Conservation (phyloP, 108 stramenopile species). For the Asterionellopsis glacialis region DNA sequence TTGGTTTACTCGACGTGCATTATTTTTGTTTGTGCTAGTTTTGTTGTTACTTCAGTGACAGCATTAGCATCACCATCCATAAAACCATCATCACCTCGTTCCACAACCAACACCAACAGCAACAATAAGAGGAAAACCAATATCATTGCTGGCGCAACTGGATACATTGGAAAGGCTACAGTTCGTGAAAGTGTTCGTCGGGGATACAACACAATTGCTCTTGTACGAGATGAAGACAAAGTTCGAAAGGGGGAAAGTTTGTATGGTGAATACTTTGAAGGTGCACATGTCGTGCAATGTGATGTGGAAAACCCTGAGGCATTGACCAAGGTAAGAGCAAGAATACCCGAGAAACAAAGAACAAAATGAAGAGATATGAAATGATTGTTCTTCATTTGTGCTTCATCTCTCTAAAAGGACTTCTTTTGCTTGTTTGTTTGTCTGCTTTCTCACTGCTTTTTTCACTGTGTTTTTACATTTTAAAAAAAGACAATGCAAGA, state of each 20-base stretch:
- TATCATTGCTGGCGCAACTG: slow-evolving; percentile 51
- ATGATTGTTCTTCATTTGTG: no score
- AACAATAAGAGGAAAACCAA: slow-evolving; percentile 39
- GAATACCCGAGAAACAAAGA: slow-evolving; percentile 10
- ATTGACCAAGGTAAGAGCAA: slow-evolving; percentile 24
- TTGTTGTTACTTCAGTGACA: no score
- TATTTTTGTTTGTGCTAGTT: no score
- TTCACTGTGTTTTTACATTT: not conserved
- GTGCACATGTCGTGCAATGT: slow-evolving; percentile 35
- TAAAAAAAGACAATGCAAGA: no score
- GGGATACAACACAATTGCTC: slow-evolving; percentile 45
- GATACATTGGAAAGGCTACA: slow-evolving; percentile 54
- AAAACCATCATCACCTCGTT: no score
- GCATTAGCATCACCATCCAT: no score
- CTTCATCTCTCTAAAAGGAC: no score
- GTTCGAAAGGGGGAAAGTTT: slow-evolving; percentile 21
- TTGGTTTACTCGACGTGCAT: no score
- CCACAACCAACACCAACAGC: no score
- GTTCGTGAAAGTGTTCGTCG: slow-evolving; percentile 44
- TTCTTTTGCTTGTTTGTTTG: no score
- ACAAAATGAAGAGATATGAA: no score
- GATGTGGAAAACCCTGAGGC: slow-evolving; percentile 37
- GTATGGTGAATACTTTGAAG: slow-evolving; percentile 38
- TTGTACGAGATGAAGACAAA: slow-evolving; percentile 28
- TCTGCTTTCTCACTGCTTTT: no score